Base-by-base conservation (phyloP, 352 stramenopile species). In the Phytophthora agathidicida region DNA sequence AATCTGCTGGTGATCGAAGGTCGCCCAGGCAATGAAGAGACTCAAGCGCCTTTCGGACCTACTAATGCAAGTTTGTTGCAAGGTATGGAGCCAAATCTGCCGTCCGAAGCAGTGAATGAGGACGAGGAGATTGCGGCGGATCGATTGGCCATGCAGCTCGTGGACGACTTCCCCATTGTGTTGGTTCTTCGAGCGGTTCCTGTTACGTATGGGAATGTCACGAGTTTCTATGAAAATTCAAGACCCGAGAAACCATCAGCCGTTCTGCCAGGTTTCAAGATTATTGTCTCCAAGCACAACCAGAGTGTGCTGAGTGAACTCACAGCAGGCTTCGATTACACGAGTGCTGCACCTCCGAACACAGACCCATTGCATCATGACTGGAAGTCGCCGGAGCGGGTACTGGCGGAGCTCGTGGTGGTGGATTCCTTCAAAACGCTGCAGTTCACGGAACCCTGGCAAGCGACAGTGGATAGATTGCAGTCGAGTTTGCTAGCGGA, bases 261-360 rank as follows among this genome's bases (percentile, higher is more conserved):
- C 1, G 71, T 91, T 22, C 67, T 96, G 26, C 86, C 86, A 3
- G 86, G 86, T 14, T 96, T 96, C 66, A 93, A 93, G 61, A 77
- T 96, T 24, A 71, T 94, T 20, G 61, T 89, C 17, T 65, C 77
- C 28, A 87, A 83, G 39, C 65, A 87, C 28, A 65, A 73, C 33
- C 63, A 80, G 33, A 48, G 38, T 13, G 46, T 72, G 11, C 10
- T 78, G 26, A 52, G 22, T 1, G 63, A 69, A 5, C 9, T 62
- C 8, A 61, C 58, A 27, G 32, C 31, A 27, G 37, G 36, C 0
- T 69, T 65, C 16, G 60, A 80, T 13, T 19, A 16, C 9, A 56
- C 32, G 0, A 56, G 24, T 47, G 41, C 47, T 16, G 37, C 66
- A 42, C 41, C 72, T 1, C 17, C 16, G 3, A 31, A 37, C 13